Conservation (phyloP, 768 basidiomycete genomes). For the Paxillus ammoniavirescens region DNA sequence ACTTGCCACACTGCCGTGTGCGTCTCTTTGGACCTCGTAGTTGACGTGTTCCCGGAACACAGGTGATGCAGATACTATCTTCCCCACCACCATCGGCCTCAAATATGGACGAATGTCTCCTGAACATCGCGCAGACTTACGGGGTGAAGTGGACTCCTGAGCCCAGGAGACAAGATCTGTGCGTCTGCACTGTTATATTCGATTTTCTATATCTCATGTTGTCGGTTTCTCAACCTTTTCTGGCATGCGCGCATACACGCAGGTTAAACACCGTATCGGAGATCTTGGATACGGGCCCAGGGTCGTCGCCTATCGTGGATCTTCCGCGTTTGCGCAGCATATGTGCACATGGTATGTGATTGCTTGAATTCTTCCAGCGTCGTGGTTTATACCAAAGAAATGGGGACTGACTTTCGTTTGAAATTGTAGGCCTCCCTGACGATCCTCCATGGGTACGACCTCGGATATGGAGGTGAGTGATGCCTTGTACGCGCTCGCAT, state of each 20-base stretch:
- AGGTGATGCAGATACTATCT: slow-evolving; percentile 54
- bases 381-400: not conserved
- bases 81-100: slow-evolving; percentile 54
- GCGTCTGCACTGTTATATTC: slow-evolving; percentile 15
- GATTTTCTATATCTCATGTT: not conserved
- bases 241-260: slow-evolving; percentile 3
- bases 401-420: slow-evolving; percentile 2
- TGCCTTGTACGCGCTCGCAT: not conserved
- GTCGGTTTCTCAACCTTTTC: not conserved
- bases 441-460: slow-evolving; percentile 75
- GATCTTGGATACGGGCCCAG: slow-evolving; percentile 46
- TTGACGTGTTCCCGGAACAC: not conserved
- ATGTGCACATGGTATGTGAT: slow-evolving; percentile 56
- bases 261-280: slow-evolving; percentile 61
- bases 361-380: not conserved
- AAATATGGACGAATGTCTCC: slow-evolving; percentile 55
- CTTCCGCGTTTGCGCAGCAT: slow-evolving; percentile 52
- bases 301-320: slow-evolving; percentile 51
- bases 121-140: slow-evolving; percentile 50
- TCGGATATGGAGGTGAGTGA: slow-evolving; percentile 70
- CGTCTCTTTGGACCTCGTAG: not conserved
- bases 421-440: slow-evolving; percentile 61
- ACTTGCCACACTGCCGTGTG: not conserved
- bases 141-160: slow-evolving; percentile 63
- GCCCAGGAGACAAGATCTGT: slow-evolving; percentile 62